A percentile compares a stretch with the other conserved stretches of the same genome.
These are phyloP conservation scores for Rhytidhysteron rufulum DNA, from an alignment of 2,329 filamentous ascomycete genomes.

Conservation along the genomic window DNA sequence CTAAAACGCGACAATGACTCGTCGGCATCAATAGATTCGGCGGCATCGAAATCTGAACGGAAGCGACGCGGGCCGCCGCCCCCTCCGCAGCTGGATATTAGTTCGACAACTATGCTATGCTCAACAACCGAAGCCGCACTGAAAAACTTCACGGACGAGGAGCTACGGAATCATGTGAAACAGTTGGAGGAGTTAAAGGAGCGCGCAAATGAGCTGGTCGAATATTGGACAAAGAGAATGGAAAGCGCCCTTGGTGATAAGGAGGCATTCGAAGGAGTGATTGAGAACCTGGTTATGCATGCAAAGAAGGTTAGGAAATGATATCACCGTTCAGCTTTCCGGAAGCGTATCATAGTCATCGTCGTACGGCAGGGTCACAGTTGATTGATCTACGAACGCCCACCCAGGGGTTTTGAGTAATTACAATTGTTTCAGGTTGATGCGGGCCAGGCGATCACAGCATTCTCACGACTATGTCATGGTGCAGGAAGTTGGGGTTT, in stretches of 20 bases:
- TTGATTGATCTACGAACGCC: too few relatives aligned
- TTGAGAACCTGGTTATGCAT: constrained; percentile 93
- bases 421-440: too few relatives aligned
- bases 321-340: too few relatives aligned
- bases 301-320: constrained; percentile 78
- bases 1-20: constrained; percentile 39
- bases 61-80: constrained; percentile 58
- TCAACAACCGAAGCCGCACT: constrained; percentile 81
- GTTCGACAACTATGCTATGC: constrained; percentile 73
- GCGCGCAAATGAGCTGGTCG: constrained; percentile 72
- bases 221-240: constrained; percentile 82
- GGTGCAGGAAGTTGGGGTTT: too few relatives aligned
- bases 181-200: constrained; percentile 66
- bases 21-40: constrained; percentile 35
- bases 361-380: too few relatives aligned
- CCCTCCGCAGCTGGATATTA: constrained; percentile 73
- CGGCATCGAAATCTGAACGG: constrained; percentile 37
- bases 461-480: too few relatives aligned
- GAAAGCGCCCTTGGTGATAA: constrained; percentile 87
- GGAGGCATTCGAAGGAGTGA: constrained; percentile 92
- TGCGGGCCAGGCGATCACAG: too few relatives aligned
- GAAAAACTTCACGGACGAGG: constrained; percentile 70
- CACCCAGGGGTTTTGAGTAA: too few relatives aligned
- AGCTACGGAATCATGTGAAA: constrained; percentile 68
- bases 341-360: too few relatives aligned